Percentiles rank a stretch among this genome's conserved stretches.
These are phyloP conservation scores for Verticillium dahliae DNA, from an alignment of 2,329 filamentous ascomycete species.

Conservation along the genomic window DNA sequence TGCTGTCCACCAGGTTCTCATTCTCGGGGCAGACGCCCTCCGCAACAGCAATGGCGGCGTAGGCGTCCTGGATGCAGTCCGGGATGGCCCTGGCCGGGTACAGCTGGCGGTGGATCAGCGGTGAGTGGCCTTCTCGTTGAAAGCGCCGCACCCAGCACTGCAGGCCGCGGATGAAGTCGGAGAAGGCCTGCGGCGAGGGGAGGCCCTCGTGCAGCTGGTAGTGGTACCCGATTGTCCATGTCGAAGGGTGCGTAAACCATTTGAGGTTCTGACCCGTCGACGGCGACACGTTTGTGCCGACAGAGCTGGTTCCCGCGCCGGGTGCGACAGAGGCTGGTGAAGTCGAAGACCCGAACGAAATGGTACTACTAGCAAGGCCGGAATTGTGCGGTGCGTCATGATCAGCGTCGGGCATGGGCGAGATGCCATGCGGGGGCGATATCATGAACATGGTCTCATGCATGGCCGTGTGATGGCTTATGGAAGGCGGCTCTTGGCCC, in stretches of 20 bases:
- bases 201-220: background rate
- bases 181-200: background rate
- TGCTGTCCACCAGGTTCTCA: slow-evolving; percentile 2
- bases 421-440: background rate
- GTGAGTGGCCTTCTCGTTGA: slow-evolving; percentile 12
- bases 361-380: background rate
- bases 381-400: background rate
- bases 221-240: background rate
- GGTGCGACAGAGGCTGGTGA: background rate
- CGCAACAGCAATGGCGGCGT: slow-evolving; percentile 4
- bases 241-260: background rate
- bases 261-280: background rate
- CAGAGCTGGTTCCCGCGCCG: background rate
- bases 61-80: slow-evolving; percentile 11
- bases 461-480: background rate
- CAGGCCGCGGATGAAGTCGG: slow-evolving; percentile 6
- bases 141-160: slow-evolving; percentile 13
- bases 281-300: background rate
- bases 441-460: background rate
- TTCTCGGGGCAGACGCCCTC: slow-evolving; percentile 3
- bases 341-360: background rate
- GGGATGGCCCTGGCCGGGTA: slow-evolving; percentile 13
- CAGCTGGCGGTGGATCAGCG: slow-evolving; percentile 15
- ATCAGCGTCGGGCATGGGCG: background rate
- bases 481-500: background rate